A percentile compares a stretch with the other conserved stretches of the same genome.
phyloP scores from a whole-genome alignment of 2,329 filamentous ascomycete genomes.

The Exserohilum rostratum region DNA sequence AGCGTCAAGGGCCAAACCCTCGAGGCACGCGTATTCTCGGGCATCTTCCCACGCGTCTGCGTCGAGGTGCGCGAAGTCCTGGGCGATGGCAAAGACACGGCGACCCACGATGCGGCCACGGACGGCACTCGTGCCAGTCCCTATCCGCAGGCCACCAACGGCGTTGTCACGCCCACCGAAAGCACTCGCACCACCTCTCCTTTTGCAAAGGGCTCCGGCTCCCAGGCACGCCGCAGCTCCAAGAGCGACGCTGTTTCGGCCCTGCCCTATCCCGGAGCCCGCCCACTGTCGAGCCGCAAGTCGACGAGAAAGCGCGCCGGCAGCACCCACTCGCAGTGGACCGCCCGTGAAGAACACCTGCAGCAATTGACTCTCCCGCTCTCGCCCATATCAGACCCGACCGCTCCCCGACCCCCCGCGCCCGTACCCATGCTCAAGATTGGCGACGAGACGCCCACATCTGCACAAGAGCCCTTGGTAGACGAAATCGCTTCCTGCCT shows the following conservation, averaged over 20 bases:
- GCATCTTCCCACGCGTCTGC: conserved; percentile 93
- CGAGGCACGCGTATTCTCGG: conserved; percentile 96
- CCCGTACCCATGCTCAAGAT: conserved; percentile 98
- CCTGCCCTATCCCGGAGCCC: conserved; percentile 30
- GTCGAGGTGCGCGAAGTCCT: conserved; percentile 94
- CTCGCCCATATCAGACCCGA: conserved; percentile 61
- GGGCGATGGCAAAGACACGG: conserved; percentile 58
- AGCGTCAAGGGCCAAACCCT: conserved; percentile 90
- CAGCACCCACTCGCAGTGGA: conserved; percentile 47
- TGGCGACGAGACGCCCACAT: conserved; percentile 94
- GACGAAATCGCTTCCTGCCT: conserved; percentile 97
- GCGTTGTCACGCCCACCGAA: conserved; percentile 47
- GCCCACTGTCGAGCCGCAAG: conserved; percentile 36
- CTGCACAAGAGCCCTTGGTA: conserved; percentile 84
- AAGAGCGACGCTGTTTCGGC: conserved; percentile 34
- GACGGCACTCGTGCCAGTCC: conserved; percentile 27
- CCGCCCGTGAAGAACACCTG: conserved; percentile 48
- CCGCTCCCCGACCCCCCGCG: conserved; percentile 78
- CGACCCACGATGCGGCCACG: conserved; percentile 17
- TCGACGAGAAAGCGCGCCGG: conserved; percentile 43
- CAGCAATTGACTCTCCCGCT: conserved; percentile 48
- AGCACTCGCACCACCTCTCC: conserved; percentile 43
- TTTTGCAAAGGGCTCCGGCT: conserved; percentile 20
- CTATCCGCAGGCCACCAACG: conserved; percentile 40
- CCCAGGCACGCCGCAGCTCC: conserved; percentile 26